These are phyloP conservation scores for Corynespora cassiicola DNA, from an alignment of 2,329 filamentous ascomycete species.

Conservation along the genomic window DNA sequence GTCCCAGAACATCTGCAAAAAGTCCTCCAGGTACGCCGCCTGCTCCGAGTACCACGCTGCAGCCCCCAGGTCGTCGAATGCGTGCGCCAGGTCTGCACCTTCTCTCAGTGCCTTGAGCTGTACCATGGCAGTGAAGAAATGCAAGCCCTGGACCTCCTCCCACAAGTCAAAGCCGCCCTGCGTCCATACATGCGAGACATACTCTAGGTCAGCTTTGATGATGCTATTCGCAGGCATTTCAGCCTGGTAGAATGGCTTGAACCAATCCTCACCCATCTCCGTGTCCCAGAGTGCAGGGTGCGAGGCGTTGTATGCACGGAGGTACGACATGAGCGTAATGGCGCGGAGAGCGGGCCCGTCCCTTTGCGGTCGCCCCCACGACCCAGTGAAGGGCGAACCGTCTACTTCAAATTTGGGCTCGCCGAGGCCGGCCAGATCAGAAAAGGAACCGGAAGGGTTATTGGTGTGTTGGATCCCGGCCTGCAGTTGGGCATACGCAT, in stretches of 20 bases:
- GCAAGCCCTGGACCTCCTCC: slow-evolving; percentile 53
- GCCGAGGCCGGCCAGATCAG: slow-evolving; percentile 46
- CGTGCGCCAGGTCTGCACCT: slow-evolving; percentile 39
- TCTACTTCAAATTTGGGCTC: slow-evolving; percentile 53
- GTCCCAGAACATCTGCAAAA: slow-evolving; percentile 47
- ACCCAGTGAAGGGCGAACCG: slow-evolving; percentile 42
- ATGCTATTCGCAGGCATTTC: slow-evolving; percentile 44
- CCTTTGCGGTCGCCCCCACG: slow-evolving; percentile 53
- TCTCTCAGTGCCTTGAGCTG: slow-evolving; percentile 44
- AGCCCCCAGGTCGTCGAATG: slow-evolving; percentile 45
- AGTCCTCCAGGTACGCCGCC: slow-evolving; percentile 38
- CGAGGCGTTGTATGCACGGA: slow-evolving; percentile 49
- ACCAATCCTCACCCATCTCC: slow-evolving; percentile 33
- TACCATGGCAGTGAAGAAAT: slow-evolving; percentile 50
- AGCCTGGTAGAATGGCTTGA: slow-evolving; percentile 44
- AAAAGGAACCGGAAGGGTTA: slow-evolving; percentile 46
- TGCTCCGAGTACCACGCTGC: slow-evolving; percentile 47
- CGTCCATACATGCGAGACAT: slow-evolving; percentile 51
- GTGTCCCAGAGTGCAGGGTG: slow-evolving; percentile 45
- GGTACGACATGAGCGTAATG: slow-evolving; percentile 50
- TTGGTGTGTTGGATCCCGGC: slow-evolving; percentile 45
- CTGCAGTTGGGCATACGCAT: slow-evolving; percentile 42
- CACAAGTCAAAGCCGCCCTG: slow-evolving; percentile 52
- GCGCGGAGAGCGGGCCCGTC: slow-evolving; percentile 53
- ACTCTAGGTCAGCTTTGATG: slow-evolving; percentile 55